phyloP scores from a whole-genome alignment of 2,329 filamentous ascomycete genomes.

The Magnaporthiopsis poae region DNA sequence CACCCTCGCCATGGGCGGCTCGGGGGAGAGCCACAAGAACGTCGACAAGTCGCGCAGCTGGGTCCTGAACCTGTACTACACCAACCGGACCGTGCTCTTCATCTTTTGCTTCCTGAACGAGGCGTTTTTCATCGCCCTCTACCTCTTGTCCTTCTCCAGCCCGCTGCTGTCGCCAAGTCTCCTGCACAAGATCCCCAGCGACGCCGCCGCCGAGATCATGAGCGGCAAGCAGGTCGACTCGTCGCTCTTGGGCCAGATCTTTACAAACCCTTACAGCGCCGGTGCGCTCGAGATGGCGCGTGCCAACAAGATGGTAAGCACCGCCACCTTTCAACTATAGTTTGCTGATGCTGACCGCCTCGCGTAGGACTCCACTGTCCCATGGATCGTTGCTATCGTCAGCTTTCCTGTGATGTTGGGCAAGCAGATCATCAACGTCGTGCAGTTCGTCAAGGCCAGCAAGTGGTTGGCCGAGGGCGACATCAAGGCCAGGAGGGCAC shows the following conservation, averaged over 20 bases:
- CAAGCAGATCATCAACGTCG: conserved; percentile 89
- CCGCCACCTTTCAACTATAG: no score
- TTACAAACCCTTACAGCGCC: conserved; percentile 82
- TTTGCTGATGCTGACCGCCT: neutral
- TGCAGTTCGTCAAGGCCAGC: conserved; percentile 89
- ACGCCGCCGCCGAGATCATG: conserved; percentile 41
- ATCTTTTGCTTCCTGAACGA: conserved; percentile 85
- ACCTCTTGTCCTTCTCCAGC: conserved; percentile 92
- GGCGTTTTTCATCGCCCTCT: conserved; percentile 94
- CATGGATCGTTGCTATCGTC: conserved; percentile 71
- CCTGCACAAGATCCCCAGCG: conserved; percentile 49
- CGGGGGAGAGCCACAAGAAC: conserved; percentile 79
- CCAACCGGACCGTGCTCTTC: conserved; percentile 91
- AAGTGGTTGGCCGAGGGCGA: conserved; percentile 92
- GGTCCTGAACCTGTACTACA: conserved; percentile 91
- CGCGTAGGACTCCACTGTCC: conserved; percentile 32
- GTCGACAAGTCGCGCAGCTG: conserved; percentile 80
- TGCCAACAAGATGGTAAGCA: conserved; percentile 80
- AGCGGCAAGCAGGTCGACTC: conserved; percentile 60
- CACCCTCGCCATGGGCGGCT: conserved; percentile 76
- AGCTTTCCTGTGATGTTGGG: conserved; percentile 78
- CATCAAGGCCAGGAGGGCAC: conserved; percentile 48
- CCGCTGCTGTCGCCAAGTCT: conserved; percentile 81
- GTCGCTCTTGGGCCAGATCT: conserved; percentile 62
- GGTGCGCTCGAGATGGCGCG: conserved; percentile 84